A percentile compares a stretch with the other conserved stretches of the same genome.
phyloP scores from a whole-genome alignment of 116 monocot genomes.

The Trichopus zeylanicus region DNA sequence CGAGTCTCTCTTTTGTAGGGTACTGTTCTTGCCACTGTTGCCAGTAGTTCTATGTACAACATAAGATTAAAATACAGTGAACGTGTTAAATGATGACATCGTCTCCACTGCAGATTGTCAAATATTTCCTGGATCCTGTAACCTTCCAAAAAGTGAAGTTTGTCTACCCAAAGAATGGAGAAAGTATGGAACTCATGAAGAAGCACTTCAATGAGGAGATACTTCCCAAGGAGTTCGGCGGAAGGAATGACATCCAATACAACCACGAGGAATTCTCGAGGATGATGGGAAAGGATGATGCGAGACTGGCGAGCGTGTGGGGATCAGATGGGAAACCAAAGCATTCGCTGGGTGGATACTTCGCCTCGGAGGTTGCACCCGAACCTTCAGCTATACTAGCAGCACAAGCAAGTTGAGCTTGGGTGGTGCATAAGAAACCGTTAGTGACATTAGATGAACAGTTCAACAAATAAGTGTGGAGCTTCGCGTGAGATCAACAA shows the following conservation, averaged over 20 bases:
- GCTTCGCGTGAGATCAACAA: no score
- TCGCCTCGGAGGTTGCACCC: conserved; percentile 19
- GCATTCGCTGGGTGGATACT: conserved; percentile 8
- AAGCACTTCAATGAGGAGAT: conserved; percentile 43
- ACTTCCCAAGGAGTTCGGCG: conserved; percentile 78
- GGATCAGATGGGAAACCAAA: conserved; percentile 14
- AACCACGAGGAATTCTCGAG: conserved; percentile 60
- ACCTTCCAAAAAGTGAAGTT: conserved; percentile 81
- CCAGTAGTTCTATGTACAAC: no score
- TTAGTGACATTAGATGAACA: no score
- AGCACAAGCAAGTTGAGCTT: no score
- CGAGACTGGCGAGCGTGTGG: conserved; percentile 33
- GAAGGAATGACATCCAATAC: conserved; percentile 32
- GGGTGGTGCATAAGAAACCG: no score
- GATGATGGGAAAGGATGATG: conserved; percentile 71
- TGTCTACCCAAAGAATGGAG: conserved; percentile 66
- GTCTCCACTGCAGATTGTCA: conserved; percentile 37
- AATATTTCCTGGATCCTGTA: conserved; percentile 70
- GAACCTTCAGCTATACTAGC: no score
- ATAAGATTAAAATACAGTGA: no score
- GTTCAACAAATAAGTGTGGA: no score
- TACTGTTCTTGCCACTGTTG: no score
- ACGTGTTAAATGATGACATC: not conserved
- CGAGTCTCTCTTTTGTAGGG: not conserved
- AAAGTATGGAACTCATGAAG: conserved; percentile 53